Conservation (phyloP, 371 early-diverging fungal species). For the Mucor mucedo region DNA sequence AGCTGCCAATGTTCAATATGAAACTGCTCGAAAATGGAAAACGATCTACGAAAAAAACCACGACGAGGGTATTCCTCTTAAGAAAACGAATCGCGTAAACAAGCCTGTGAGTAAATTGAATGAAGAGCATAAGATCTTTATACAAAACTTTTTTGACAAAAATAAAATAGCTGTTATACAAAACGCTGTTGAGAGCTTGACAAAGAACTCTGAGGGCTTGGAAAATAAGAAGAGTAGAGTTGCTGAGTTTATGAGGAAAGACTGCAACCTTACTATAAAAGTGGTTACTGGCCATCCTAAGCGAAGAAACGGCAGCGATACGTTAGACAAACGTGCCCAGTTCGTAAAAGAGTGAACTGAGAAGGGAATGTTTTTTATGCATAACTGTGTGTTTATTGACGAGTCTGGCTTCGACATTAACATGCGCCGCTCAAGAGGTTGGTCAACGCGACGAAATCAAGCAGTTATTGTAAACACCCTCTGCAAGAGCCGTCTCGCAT, state of each 20-base stretch:
- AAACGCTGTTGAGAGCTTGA: constrained; percentile 3
- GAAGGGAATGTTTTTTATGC: constrained; percentile 4
- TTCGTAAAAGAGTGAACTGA: constrained; percentile 1
- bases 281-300: constrained; percentile 10
- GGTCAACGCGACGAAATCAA: not conserved
- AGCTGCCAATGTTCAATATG: constrained; percentile 16
- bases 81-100: constrained; percentile 11
- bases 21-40: constrained; percentile 20
- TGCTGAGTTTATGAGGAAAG: constrained; percentile 10
- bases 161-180: constrained; percentile 7
- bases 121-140: constrained; percentile 12
- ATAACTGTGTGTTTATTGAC: not conserved
- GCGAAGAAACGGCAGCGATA: constrained; percentile 3
- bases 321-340: constrained; percentile 6
- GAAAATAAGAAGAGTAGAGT: too few species aligned
- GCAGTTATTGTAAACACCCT: constrained; percentile 3
- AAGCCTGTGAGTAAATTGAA: constrained; percentile 12
- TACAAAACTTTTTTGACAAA: constrained; percentile 16
- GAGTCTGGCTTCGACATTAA: not conserved
- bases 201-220: too few species aligned
- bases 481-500: constrained; percentile 1
- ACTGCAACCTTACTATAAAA: constrained; percentile 13
- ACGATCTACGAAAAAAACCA: constrained; percentile 13
- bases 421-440: constrained; percentile 7
- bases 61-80: constrained; percentile 10